Evolutionary conservation across 2,329 filamentous ascomycete genomes (phyloP), one percentile per base, ranked within the genome.

Genomic region (Arthrobotrys musiformis): DNA sequence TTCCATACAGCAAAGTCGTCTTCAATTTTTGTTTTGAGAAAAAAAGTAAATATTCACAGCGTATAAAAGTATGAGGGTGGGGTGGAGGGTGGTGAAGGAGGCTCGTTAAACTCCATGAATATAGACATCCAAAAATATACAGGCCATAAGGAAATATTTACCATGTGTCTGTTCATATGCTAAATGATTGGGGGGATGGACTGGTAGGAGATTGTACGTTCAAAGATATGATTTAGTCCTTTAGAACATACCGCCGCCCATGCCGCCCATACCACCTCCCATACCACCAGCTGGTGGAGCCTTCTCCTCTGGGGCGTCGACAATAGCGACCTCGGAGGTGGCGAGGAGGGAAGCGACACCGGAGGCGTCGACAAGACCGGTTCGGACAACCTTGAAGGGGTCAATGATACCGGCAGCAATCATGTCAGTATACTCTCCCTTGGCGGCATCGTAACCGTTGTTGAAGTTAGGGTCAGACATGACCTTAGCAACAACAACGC

Each of bases 341-440:
- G 95, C 95, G 78, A 99, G 92, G 78, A 99, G 90, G 66, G 94
- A 98, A 66, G 95, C 95, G 82, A 99, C 95, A 86, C 95, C 95
- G 83, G 91, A 94, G 81, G 95, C 95, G 82, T 99, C 95, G 82
- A 94, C 89, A 75, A 99, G 91, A 83, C 93, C 94, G 79, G 95
- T 99, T 82, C 95, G 93, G 83, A 99, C 95, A 81, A 99, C 95
- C 92, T 99, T 99, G 89, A 99, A 92, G 80, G 95, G 95, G 85
- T 99, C 95, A 77, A 99, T 92, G 85, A 99, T 99, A 91, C 95
- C 95, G 81, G 93, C 90, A 79, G 89, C 85, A 83, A 99, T 97
- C 95, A 99, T 98, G 88, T 99, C 94, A 81, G 97, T 93, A 86
- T 97, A 99, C 87, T 98, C 92, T 85, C 94, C 93, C 88, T 94